phyloP scores from a whole-genome alignment of 192 early-diverging fungal genomes.

The Obelidium mucronatum region DNA sequence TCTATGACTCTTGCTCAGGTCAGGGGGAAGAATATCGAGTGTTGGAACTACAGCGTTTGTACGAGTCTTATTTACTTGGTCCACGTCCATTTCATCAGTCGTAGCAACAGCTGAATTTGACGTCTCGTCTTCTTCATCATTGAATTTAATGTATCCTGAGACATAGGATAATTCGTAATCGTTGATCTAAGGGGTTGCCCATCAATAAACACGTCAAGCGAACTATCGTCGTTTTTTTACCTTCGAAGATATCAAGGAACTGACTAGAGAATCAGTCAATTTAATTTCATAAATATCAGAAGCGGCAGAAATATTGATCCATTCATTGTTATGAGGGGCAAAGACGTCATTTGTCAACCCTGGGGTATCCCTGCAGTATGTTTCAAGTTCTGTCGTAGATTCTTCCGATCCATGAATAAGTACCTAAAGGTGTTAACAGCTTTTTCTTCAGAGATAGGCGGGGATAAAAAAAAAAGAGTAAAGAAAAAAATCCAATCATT shows the following conservation, averaged over 20 bases:
- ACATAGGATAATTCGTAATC: constrained; percentile 84
- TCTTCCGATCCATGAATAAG: constrained; percentile 85
- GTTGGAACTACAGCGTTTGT: constrained; percentile 64
- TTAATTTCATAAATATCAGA: constrained; percentile 83
- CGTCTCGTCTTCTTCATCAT: constrained; percentile 3
- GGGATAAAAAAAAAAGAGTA: constrained; percentile 18
- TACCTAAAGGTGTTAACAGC: constrained; percentile 53
- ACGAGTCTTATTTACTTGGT: neutral
- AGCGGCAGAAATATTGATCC: constrained; percentile 88
- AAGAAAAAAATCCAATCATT: neutral
- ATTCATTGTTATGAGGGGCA: constrained; percentile 81
- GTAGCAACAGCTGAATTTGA: constrained; percentile 46
- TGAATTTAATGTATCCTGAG: constrained; percentile 75
- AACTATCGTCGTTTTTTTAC: constrained; percentile 59
- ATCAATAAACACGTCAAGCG: neutral
- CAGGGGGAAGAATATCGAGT: constrained; percentile 70
- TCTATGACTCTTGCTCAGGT: constrained; percentile 49
- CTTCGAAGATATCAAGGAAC: constrained; percentile 74
- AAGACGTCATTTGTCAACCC: constrained; percentile 86
- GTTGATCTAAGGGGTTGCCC: constrained; percentile 51
- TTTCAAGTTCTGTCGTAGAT: constrained; percentile 71
- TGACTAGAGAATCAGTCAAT: constrained; percentile 89
- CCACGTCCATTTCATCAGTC: neutral
- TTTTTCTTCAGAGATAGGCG: too few species aligned
- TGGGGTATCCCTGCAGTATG: constrained; percentile 65